These are phyloP conservation scores for Sherardia arvensis DNA, from an alignment of 257 asterid genomes.

Conservation along the genomic window DNA sequence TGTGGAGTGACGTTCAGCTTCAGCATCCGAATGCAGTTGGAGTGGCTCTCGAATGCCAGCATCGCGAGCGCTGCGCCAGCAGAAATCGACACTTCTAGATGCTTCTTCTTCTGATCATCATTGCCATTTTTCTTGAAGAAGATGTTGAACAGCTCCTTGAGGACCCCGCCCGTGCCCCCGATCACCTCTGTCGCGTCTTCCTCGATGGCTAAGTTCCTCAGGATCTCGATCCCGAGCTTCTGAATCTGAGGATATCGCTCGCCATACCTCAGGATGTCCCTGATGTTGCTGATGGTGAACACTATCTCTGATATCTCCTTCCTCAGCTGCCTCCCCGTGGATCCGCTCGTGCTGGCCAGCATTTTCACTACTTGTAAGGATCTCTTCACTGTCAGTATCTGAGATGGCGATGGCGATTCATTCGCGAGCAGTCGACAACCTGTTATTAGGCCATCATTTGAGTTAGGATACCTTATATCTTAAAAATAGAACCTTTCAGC, in stretches of 20 bases:
- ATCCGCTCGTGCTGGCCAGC: conserved; percentile 63
- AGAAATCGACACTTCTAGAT: conserved; percentile 40
- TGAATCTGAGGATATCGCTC: conserved; percentile 60
- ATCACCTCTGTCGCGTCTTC: conserved; percentile 84
- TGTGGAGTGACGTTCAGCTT: conserved; percentile 31
- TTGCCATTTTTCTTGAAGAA: conserved; percentile 50
- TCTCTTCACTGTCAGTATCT: conserved; percentile 52
- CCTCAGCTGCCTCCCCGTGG: conserved; percentile 63
- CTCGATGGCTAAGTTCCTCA: conserved; percentile 59
- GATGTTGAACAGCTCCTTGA: conserved; percentile 49
- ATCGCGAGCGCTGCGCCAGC: conserved; percentile 88
- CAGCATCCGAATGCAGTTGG: conserved; percentile 38
- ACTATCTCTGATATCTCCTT: conserved; percentile 80
- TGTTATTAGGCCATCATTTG: no score
- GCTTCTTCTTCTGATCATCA: conserved; percentile 17
- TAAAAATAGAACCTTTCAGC: no score
- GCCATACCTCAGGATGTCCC: conserved; percentile 61
- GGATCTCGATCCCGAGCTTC: conserved; percentile 59
- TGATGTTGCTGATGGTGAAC: conserved; percentile 60
- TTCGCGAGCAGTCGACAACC: conserved; percentile 22
- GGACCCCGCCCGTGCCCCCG: conserved; percentile 70
- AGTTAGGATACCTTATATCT: no score
- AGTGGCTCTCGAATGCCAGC: conserved; percentile 58
- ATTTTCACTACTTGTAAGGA: conserved; percentile 73
- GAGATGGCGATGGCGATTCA: conserved; percentile 48